Percentiles rank a stretch among this genome's conserved stretches.
These are phyloP conservation scores for Chaetomiaceae sp. DNA, from an alignment of 2,329 filamentous ascomycete species.

Conservation along the genomic window DNA sequence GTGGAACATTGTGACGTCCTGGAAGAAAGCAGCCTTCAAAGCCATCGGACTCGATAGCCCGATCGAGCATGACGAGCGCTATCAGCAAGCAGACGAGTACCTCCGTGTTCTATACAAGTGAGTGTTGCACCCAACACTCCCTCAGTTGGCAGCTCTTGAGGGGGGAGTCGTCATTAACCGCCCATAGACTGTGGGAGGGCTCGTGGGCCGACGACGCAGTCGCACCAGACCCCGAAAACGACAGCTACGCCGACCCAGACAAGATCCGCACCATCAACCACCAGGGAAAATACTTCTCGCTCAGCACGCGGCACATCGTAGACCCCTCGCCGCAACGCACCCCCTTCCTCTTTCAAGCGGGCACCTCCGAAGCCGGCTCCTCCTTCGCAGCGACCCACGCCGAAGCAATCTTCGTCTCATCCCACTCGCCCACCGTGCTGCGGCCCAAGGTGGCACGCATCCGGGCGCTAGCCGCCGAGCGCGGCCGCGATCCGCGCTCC, in stretches of 20 bases:
- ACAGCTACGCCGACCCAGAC: constrained; percentile 45
- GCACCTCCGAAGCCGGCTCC: constrained; percentile 47
- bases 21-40: constrained; percentile 54
- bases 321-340: constrained; percentile 46
- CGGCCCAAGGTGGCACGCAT: constrained; percentile 43
- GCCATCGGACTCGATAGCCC: constrained; percentile 49
- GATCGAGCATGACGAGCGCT: constrained; percentile 49
- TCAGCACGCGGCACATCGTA: constrained; percentile 34
- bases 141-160: neutral
- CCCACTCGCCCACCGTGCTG: constrained; percentile 40
- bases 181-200: constrained; percentile 37
- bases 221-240: constrained; percentile 38
- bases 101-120: constrained; percentile 49
- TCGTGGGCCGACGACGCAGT: constrained; percentile 44
- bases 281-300: constrained; percentile 41
- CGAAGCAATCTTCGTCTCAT: constrained; percentile 49
- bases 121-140: neutral
- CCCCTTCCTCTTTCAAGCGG: constrained; percentile 48
- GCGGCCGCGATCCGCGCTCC: constrained; percentile 43
- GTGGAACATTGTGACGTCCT: constrained; percentile 62
- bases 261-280: constrained; percentile 49
- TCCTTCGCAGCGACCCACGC: constrained; percentile 47
- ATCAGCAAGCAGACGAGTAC: constrained; percentile 48
- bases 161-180: too few relatives aligned
- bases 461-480: constrained; percentile 38